phyloP scores from a whole-genome alignment of 345 rosid species.

The Aurinia saxatilis region DNA sequence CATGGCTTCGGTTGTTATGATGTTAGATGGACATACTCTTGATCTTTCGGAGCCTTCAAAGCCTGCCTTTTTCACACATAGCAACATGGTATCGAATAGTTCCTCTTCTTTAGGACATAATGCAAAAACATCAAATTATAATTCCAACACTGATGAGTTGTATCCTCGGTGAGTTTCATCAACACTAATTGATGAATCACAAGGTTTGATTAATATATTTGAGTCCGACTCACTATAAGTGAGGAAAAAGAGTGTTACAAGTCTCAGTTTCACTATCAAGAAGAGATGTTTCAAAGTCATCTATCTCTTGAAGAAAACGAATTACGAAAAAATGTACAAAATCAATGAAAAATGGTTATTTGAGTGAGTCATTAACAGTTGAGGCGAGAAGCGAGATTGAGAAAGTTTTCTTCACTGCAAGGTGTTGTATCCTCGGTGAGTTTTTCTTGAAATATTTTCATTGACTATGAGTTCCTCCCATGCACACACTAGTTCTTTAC shows the following conservation, averaged over 20 bases:
- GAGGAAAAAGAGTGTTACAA: constrained; percentile 29
- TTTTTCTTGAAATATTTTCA: not conserved
- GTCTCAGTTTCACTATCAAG: constrained; percentile 31
- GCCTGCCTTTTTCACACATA: constrained; percentile 34
- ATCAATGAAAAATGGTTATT: not conserved
- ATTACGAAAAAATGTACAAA: constrained; percentile 15
- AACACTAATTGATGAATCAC: not conserved
- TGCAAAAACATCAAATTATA: constrained; percentile 19
- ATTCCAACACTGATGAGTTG: constrained; percentile 14
- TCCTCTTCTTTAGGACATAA: constrained; percentile 20
- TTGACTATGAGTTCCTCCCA: too few relatives aligned
- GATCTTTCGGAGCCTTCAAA: constrained; percentile 38
- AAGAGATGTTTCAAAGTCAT: constrained; percentile 16
- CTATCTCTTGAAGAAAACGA: constrained; percentile 26
- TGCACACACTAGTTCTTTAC: too few relatives aligned
- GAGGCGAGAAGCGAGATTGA: constrained; percentile 30
- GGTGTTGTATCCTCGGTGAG: constrained; percentile 8
- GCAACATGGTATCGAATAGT: not conserved
- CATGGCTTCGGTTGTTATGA: constrained; percentile 41
- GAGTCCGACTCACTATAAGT: constrained; percentile 18
- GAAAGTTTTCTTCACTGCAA: constrained; percentile 33
- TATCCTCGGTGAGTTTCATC: not conserved
- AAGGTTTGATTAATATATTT: constrained; percentile 11
- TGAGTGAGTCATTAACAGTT: constrained; percentile 7
- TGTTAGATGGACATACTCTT: constrained; percentile 33